Evolutionary conservation across 768 basidiomycete species (phyloP).

Genomic region (Termitomyces sp.): DNA sequence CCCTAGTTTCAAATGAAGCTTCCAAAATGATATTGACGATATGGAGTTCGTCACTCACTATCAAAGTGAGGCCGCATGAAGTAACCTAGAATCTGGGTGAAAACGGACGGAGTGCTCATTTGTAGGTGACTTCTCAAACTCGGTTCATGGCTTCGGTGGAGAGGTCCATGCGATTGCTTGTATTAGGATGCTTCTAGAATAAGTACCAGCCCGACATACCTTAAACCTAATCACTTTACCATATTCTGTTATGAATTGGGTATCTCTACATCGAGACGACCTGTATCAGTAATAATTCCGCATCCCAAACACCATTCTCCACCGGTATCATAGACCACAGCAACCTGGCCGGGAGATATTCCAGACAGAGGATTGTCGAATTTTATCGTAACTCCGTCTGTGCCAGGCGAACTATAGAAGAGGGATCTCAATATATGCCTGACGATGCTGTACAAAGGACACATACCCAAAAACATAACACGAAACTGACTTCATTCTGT

Average conservation of each 20-base stretch:
- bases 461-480: slow-evolving; percentile 53
- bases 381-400: slow-evolving; percentile 32
- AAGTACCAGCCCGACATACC: not conserved
- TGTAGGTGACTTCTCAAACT: too few species aligned
- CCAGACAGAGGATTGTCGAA: slow-evolving; percentile 62
- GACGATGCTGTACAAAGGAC: not conserved
- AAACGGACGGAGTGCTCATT: too few species aligned
- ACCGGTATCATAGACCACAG: slow-evolving; percentile 63
- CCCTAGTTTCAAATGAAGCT: too few species aligned
- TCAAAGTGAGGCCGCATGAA: too few species aligned
- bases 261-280: not conserved
- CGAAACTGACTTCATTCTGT: slow-evolving; percentile 54
- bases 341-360: slow-evolving; percentile 79
- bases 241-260: too few species aligned
- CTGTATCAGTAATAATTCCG: slow-evolving; percentile 50
- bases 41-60: too few species aligned
- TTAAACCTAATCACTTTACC: not conserved
- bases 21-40: too few species aligned
- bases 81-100: too few species aligned
- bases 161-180: not conserved
- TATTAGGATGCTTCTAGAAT: not conserved
- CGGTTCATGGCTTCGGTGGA: too few species aligned
- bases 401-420: slow-evolving; percentile 10
- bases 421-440: slow-evolving; percentile 10
- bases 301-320: slow-evolving; percentile 82